Evolutionary conservation across 305 asterid species (phyloP).

Genomic region (Fraxinus sp.): DNA sequence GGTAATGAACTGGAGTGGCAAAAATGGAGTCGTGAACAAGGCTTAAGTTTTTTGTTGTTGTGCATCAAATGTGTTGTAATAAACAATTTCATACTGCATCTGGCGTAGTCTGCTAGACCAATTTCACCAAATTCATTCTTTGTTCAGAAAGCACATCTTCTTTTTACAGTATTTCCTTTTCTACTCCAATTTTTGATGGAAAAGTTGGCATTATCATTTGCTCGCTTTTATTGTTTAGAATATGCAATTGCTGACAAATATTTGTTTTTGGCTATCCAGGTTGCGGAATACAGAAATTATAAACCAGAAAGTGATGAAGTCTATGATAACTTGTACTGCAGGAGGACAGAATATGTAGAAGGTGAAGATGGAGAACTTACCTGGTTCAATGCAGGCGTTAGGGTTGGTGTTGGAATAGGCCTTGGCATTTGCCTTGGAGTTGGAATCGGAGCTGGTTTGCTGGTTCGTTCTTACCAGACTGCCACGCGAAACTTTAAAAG

Average conservation of each 20-base stretch:
- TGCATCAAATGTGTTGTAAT: not conserved
- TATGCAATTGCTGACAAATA: not conserved
- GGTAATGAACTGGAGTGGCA: not conserved
- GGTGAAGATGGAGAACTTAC: constrained; percentile 52
- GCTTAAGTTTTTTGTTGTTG: not conserved
- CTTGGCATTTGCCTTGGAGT: constrained; percentile 54
- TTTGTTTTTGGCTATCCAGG: constrained; percentile 20
- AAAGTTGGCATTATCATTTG: not conserved
- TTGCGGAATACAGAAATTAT: constrained; percentile 26
- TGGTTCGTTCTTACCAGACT: constrained; percentile 39
- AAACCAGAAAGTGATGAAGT: constrained; percentile 41
- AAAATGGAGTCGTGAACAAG: not conserved
- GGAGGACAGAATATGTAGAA: constrained; percentile 30
- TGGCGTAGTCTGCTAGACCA: not conserved
- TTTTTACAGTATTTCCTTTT: not conserved
- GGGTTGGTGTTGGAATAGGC: constrained; percentile 61
- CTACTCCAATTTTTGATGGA: not conserved
- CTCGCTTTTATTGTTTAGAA: not conserved
- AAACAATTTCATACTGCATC: not conserved
- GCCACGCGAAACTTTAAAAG: constrained; percentile 43
- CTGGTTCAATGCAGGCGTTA: constrained; percentile 56
- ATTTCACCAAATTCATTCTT: not conserved
- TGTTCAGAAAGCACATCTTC: not conserved
- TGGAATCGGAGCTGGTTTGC: constrained; percentile 51
- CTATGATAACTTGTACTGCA: constrained; percentile 34